These are phyloP conservation scores for Diplocarpon rosae DNA, from an alignment of 2,329 filamentous ascomycete species.

Conservation along the genomic window DNA sequence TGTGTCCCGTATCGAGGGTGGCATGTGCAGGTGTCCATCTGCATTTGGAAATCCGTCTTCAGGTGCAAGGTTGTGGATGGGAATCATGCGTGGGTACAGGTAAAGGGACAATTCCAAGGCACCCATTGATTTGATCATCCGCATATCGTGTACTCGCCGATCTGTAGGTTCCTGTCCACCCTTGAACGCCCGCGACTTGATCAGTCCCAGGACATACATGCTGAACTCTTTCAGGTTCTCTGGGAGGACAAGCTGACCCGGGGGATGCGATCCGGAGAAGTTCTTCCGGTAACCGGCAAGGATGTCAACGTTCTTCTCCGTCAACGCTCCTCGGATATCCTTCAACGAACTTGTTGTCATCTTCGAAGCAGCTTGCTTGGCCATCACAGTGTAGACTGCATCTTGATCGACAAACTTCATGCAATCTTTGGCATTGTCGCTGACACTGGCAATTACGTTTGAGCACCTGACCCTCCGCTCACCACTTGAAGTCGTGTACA, in stretches of 20 bases:
- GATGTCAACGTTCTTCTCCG: slow-evolving; percentile 88
- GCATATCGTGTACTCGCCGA: slow-evolving; percentile 80
- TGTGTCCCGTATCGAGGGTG: slow-evolving; percentile 66
- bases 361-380: slow-evolving; percentile 88
- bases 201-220: slow-evolving; percentile 86
- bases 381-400: slow-evolving; percentile 75
- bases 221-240: slow-evolving; percentile 93
- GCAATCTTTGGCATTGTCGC: slow-evolving; percentile 68
- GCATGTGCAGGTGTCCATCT: slow-evolving; percentile 77
- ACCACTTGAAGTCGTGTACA: slow-evolving; percentile 87
- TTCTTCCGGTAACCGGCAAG: slow-evolving; percentile 88
- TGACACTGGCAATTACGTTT: slow-evolving; percentile 88
- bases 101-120: slow-evolving; percentile 78
- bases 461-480: slow-evolving; percentile 85
- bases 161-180: slow-evolving; percentile 85
- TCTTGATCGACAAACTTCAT: slow-evolving; percentile 96
- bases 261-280: slow-evolving; percentile 73
- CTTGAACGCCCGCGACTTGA: slow-evolving; percentile 91
- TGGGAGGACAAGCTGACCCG: slow-evolving; percentile 86
- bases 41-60: slow-evolving; percentile 86
- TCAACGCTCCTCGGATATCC: slow-evolving; percentile 72
- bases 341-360: slow-evolving; percentile 66
- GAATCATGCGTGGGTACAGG: slow-evolving; percentile 87
- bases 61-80: slow-evolving; percentile 78
- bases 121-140: slow-evolving; percentile 82